Evolutionary conservation across 164 flowering plant genomes (phyloP), one percentile per base, ranked within the genome.

Genomic region (Chimonanthus praecox): DNA sequence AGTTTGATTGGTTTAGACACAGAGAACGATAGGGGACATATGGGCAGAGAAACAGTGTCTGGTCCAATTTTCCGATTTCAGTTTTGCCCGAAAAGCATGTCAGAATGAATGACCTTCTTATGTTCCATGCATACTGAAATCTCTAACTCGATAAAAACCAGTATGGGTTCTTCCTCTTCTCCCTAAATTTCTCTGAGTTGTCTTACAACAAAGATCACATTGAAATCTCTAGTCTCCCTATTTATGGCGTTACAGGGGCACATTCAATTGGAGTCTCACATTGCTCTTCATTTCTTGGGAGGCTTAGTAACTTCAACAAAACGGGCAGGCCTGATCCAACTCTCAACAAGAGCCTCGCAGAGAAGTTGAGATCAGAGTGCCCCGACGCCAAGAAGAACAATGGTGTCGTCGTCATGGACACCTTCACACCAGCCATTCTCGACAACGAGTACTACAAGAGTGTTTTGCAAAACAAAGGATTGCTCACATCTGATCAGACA

Each of bases 401-500:
- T 49, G 47, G 64, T 33, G 54, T 64, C 7, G 65, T 81, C 49
- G 45, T 73, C 69, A 73, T 83, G 63, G 83, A 83, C 64, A 74
- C 49, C n/a, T 63, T 66, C 20, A 79, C 79, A 6, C 83, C 82
- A 5, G 74, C 43, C 15, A 64, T 51, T 7, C 58, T 81, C n/a
- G 83, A 83, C 74, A 67, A 72, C 60, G 67, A 68, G 15, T 83
- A 79, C 47, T 83, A 80, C 48, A 58, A 16, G 10, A 79, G 80
- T 69, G 63, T 83, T 4, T 49, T 77, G 68, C 71, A 71, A 58
- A 77, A 77, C 77, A 77, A 71, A 72, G 85, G 85, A 5, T 60
- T 83, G 68, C 73, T 83, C 73, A 60, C 83, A 2, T 79, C 83
- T 5, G 85, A 83, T 71, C 79, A 77, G 69, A 70, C 76, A 18